Percentiles rank a stretch among this genome's conserved stretches.
Evolutionary conservation across 768 basidiomycete genomes (phyloP).

Genomic region (Tephrocybe rancida): DNA sequence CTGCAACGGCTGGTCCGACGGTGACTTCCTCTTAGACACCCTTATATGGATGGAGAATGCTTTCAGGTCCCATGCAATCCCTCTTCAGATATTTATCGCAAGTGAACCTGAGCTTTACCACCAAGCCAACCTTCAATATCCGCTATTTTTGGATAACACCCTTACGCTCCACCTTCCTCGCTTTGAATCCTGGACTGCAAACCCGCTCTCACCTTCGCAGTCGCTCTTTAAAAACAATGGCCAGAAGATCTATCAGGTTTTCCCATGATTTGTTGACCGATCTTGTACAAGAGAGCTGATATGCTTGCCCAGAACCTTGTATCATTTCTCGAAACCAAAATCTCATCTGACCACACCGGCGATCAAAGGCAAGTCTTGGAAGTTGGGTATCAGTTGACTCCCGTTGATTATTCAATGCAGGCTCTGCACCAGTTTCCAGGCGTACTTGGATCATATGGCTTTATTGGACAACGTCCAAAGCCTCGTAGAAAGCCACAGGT

Average conservation of each 20-base stretch:
- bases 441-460: slow-evolving; percentile 14
- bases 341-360: slow-evolving; percentile 11
- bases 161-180: slow-evolving; percentile 19
- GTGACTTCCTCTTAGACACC: slow-evolving; percentile 10
- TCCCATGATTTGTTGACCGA: neutral
- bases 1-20: slow-evolving; percentile 15
- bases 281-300: neutral
- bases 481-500: slow-evolving; percentile 18
- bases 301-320: slow-evolving; percentile 7
- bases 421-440: slow-evolving; percentile 16
- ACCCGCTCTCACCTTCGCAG: slow-evolving; percentile 9
- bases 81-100: slow-evolving; percentile 17
- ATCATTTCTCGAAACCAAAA: slow-evolving; percentile 17
- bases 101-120: slow-evolving; percentile 19
- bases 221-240: slow-evolving; percentile 13
- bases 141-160: slow-evolving; percentile 14
- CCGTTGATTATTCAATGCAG: neutral
- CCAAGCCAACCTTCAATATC: slow-evolving; percentile 15
- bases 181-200: slow-evolving; percentile 13
- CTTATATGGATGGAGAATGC: slow-evolving; percentile 18
- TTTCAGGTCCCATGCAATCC: slow-evolving; percentile 15
- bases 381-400: neutral
- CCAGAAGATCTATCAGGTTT: slow-evolving; percentile 17
- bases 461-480: slow-evolving; percentile 12
- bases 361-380: slow-evolving; percentile 13